phyloP scores from a whole-genome alignment of 2,329 filamentous ascomycete genomes.

The Aureobasidium sp. region DNA sequence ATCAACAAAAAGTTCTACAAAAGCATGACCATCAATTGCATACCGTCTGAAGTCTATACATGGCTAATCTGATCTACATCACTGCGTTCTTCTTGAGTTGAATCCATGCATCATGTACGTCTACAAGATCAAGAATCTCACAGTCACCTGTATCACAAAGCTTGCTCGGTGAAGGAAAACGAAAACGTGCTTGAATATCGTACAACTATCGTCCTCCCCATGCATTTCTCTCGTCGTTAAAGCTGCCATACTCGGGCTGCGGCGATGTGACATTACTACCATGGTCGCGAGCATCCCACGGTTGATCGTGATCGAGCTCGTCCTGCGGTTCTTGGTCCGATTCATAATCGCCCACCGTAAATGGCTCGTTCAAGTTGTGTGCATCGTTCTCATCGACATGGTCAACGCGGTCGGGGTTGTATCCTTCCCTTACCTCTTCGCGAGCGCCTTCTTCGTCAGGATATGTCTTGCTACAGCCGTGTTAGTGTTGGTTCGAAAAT shows the following conservation, averaged over 20 bases:
- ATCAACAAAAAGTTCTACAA: not conserved
- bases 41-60: not conserved
- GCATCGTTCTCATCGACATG: constrained; percentile 34
- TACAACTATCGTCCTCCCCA: constrained; percentile 24
- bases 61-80: not conserved
- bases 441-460: constrained; percentile 34
- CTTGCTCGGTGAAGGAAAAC: not conserved
- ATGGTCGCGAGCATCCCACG: constrained; percentile 35
- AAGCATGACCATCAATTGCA: not conserved
- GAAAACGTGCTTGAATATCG: not conserved
- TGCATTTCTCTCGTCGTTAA: constrained; percentile 34
- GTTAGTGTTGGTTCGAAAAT: too few species aligned
- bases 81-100: not conserved
- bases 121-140: not conserved
- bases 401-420: constrained; percentile 42
- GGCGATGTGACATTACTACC: constrained; percentile 16
- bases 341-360: constrained; percentile 35
- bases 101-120: not conserved
- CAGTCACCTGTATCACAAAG: not conserved
- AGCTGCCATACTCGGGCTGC: constrained; percentile 33
- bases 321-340: constrained; percentile 27
- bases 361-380: constrained; percentile 39
- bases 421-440: constrained; percentile 48
- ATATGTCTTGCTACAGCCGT: constrained; percentile 33
- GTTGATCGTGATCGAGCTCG: constrained; percentile 32